These are phyloP conservation scores for Russula sp. DNA, from an alignment of 768 basidiomycete genomes.

Conservation along the genomic window DNA sequence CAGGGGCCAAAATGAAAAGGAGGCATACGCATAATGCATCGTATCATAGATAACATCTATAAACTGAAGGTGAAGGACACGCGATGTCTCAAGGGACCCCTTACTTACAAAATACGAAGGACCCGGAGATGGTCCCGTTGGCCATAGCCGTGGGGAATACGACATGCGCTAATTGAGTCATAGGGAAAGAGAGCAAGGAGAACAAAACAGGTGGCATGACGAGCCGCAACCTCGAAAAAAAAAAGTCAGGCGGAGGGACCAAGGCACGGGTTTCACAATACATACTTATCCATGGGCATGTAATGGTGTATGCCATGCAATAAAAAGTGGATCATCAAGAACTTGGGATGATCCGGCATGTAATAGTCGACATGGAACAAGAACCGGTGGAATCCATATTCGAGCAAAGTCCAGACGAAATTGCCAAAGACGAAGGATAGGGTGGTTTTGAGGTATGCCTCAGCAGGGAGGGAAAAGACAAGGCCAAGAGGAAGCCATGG, in stretches of 20 bases:
- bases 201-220: slow-evolving; percentile 97
- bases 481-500: slow-evolving; percentile 49
- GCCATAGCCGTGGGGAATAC: slow-evolving; percentile 81
- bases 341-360: slow-evolving; percentile 76
- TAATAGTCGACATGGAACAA: slow-evolving; percentile 89
- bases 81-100: not conserved
- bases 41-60: slow-evolving; percentile 77
- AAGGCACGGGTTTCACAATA: slow-evolving; percentile 6
- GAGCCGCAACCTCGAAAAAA: slow-evolving; percentile 58
- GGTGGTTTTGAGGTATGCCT: slow-evolving; percentile 46
- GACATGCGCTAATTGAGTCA: slow-evolving; percentile 75
- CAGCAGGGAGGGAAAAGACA: slow-evolving; percentile 40
- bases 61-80: slow-evolving; percentile 7
- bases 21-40: slow-evolving; percentile 83
- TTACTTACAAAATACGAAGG: slow-evolving; percentile 61
- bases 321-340: slow-evolving; percentile 83
- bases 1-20: not conserved
- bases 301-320: slow-evolving; percentile 97
- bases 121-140: slow-evolving; percentile 86
- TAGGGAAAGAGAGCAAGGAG: slow-evolving; percentile 65
- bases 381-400: slow-evolving; percentile 92
- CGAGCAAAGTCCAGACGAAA: slow-evolving; percentile 88
- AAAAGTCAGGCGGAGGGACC: slow-evolving; percentile 5
- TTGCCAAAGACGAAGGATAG: slow-evolving; percentile 79
- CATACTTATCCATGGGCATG: slow-evolving; percentile 89